phyloP scores from a whole-genome alignment of 345 rosid species.

The Brassica incana region DNA sequence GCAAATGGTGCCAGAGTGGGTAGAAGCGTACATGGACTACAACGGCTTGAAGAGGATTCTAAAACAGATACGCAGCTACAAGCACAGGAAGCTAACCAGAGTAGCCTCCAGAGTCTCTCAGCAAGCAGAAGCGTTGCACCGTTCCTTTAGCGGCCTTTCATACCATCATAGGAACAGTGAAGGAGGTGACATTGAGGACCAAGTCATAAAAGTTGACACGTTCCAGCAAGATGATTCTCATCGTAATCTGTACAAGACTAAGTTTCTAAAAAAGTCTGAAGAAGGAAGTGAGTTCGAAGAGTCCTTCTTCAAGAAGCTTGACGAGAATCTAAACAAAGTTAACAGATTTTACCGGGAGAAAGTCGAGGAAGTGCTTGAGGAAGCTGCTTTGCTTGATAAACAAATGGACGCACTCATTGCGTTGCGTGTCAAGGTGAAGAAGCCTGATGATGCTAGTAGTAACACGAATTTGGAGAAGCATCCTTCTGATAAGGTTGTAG shows the following conservation, averaged over 20 bases:
- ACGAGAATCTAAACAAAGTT: conserved; percentile 69
- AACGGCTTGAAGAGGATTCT: conserved; percentile 51
- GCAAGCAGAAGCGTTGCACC: conserved; percentile 41
- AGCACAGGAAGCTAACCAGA: conserved; percentile 36
- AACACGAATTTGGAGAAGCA: conserved; percentile 26
- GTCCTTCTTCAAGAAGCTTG: conserved; percentile 56
- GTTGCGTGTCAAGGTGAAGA: conserved; percentile 51
- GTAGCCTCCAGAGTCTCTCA: conserved; percentile 38
- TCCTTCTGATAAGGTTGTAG: conserved; percentile 22
- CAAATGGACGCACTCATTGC: conserved; percentile 72
- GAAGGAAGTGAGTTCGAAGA: conserved; percentile 54
- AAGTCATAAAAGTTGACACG: conserved; percentile 49
- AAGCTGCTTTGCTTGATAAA: conserved; percentile 52
- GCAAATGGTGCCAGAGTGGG: conserved; percentile 76
- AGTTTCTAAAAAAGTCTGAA: conserved; percentile 46
- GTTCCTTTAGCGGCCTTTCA: conserved; percentile 50
- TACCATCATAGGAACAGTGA: conserved; percentile 16
- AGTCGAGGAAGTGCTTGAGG: conserved; percentile 50
- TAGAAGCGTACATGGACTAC: conserved; percentile 67
- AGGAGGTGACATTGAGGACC: conserved; percentile 53
- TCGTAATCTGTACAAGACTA: conserved; percentile 44
- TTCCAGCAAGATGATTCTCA: conserved; percentile 29
- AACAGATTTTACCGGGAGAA: conserved; percentile 57
- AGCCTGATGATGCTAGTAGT: conserved; percentile 23
- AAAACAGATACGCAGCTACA: conserved; percentile 39